Percentiles rank a stretch among this genome's conserved stretches.
phyloP scores from a whole-genome alignment of 305 asterid species.

The Fraxinus greggii region DNA sequence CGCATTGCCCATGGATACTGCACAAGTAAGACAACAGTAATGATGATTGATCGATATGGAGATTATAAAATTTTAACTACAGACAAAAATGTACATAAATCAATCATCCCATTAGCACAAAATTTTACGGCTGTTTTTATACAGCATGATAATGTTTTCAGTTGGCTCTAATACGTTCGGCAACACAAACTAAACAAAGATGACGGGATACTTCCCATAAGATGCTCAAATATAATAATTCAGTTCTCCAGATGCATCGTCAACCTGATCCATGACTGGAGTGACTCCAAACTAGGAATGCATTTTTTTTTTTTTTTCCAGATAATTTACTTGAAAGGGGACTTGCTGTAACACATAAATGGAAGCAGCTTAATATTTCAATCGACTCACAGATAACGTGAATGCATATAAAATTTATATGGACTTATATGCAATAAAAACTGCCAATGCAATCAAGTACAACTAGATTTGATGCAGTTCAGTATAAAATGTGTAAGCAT shows the following conservation, averaged over 20 bases:
- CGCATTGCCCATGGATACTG: conserved; percentile 74
- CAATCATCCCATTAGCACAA: neutral
- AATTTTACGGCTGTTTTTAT: neutral
- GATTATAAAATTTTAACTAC: neutral
- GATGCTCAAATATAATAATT: neutral
- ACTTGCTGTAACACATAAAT: neutral
- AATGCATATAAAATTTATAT: neutral
- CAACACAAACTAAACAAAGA: neutral
- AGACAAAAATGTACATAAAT: neutral
- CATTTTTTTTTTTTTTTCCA: neutral
- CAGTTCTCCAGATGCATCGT: neutral
- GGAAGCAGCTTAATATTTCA: neutral
- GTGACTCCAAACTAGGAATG: neutral
- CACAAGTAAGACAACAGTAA: conserved; percentile 8
- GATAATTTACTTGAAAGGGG: neutral
- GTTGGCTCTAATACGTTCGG: neutral
- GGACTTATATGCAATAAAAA: neutral
- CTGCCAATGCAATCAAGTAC: neutral
- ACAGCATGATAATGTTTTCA: neutral
- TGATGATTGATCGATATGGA: neutral
- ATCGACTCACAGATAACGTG: neutral
- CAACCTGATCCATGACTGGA: neutral
- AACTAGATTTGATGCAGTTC: neutral
- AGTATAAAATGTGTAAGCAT: neutral
- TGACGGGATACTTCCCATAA: neutral